Base-by-base conservation (phyloP, 768 basidiomycete species). In the Lanmaoa rubissima region DNA sequence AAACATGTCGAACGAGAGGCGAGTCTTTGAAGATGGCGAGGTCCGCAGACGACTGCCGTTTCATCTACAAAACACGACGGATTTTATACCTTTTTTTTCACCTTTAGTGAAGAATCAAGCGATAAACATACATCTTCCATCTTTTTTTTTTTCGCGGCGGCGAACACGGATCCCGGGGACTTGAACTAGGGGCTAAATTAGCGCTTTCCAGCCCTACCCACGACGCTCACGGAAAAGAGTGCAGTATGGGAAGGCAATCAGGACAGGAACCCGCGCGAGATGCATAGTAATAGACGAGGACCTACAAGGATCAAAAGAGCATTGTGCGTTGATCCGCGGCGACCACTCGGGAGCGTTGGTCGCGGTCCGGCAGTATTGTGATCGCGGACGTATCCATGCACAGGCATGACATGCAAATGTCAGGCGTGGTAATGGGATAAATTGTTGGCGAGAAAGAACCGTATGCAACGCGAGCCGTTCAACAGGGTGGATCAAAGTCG, bases 61-160 rank as follows among this genome's bases (percentile, higher is more conserved):
- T 21, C 12, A n/a, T 34, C 32, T 31, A 12, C 12, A 13, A 26
- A 21, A 42, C n/a, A 8, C 5, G 32, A 46, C 5, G 19, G 44
- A 13, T 34, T 66, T 68, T 67, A 68, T 69, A 61, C 56, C 13
- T 36, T 54, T 41, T 28, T 31, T 6, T 28, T 28, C 28, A 36
- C 34, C 9, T 35, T 14, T 7, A 6, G 24, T 5, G 8, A 31
- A 24, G 32, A 31, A 34, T 32, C 21, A 24, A 24, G 21, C 21
- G 21, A 24, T 24, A 24, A 24, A 24, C 21, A 24, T 24, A 38
- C 32, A 13, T 2, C 21, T n/a, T 8, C 26, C 9, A 38, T 35
- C 36, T 31, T 31, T 7, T 7, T 31, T 31, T 1, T 32, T 12
- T 36, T 38, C 26, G 9, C 28, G 41, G 24, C 5, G 39, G 42